Evolutionary conservation across 2,329 filamentous ascomycete genomes (phyloP), one percentile per base, ranked within the genome.

Genomic region (Kalaharituber pfeilii): DNA sequence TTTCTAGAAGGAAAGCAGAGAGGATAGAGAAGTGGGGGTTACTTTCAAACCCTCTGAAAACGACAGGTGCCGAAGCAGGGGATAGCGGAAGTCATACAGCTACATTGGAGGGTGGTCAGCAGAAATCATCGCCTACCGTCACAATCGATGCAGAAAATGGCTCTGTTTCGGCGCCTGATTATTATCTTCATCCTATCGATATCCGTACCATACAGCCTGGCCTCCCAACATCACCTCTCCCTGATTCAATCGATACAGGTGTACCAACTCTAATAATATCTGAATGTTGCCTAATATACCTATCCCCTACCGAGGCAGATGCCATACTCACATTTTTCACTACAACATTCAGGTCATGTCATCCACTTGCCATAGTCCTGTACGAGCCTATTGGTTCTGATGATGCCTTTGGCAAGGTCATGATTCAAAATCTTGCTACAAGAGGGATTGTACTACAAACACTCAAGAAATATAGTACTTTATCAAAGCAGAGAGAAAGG

Each of bases 271-370:
- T 98, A 7, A 69, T 98, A 24, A 74, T 98, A 5, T 96, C 89
- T 0, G 91, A 98, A 68, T 96, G 91, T 73, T 98, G 91, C 66
- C 75, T 98, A 28, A 86, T 91, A 66, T 98, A 98, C 65, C 76
- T 98, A 1, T 74, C 81, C 7, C 75, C 80, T 0, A 64, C 74
- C 0, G 75, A 80, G 51, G 82, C 87, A 0, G 72, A 74, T 33
- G 69, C 70, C 1, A 79, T 89, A 3, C 68, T 94, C 22, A 67
- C 71, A 15, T 81, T 78, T 67, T 86, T 89, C 63, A 72, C 75
- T 9, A 52, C 29, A 2, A 53, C 56, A n/a, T 63, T 64, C 33
- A 70, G 66, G 53, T 80, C 59, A 62, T 75, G 67, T 0, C 33
- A 39, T 39, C 42, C 42, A 25, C 64, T 80, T 0, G 78, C 74